These are phyloP conservation scores for Nemania serpens DNA, from an alignment of 2,329 filamentous ascomycete species.

Conservation along the genomic window DNA sequence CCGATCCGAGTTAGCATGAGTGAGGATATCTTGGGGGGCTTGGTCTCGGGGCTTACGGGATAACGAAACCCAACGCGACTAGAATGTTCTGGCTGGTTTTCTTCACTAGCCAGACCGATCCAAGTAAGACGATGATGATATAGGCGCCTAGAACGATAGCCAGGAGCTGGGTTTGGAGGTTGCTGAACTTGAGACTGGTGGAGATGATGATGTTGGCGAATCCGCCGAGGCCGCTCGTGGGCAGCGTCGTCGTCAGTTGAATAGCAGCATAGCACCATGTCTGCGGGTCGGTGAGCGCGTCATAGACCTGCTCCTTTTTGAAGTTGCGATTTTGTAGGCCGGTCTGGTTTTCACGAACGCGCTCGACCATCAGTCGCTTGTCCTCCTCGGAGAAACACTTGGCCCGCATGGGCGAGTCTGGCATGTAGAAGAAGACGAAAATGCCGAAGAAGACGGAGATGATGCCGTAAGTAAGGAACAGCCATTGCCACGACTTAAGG, in stretches of 20 bases:
- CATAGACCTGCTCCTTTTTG: conserved; percentile 52
- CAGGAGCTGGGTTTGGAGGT: conserved; percentile 71
- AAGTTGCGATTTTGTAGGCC: conserved; percentile 61
- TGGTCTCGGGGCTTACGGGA: conserved; percentile 58
- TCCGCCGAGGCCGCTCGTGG: conserved; percentile 72
- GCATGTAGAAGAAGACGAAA: conserved; percentile 67
- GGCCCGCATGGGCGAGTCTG: conserved; percentile 72
- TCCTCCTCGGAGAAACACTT: conserved; percentile 70
- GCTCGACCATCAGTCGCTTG: conserved; percentile 66
- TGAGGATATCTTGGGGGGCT: neutral
- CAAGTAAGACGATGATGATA: conserved; percentile 71
- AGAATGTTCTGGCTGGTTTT: conserved; percentile 71
- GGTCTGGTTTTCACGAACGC: conserved; percentile 64
- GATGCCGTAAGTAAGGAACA: conserved; percentile 70
- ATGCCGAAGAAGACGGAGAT: conserved; percentile 67
- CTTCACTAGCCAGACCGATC: conserved; percentile 69
- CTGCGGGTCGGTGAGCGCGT: conserved; percentile 67
- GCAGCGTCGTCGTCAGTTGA: conserved; percentile 72
- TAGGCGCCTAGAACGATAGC: conserved; percentile 76
- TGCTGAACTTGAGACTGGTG: conserved; percentile 66
- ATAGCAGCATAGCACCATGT: conserved; percentile 68
- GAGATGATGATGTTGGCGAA: conserved; percentile 76
- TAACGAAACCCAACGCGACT: conserved; percentile 67
- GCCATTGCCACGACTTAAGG: conserved; percentile 69
- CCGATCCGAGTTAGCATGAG: conserved; percentile 8